Conservation (phyloP, 164 flowering plant species). For the Umbellularia californica region DNA sequence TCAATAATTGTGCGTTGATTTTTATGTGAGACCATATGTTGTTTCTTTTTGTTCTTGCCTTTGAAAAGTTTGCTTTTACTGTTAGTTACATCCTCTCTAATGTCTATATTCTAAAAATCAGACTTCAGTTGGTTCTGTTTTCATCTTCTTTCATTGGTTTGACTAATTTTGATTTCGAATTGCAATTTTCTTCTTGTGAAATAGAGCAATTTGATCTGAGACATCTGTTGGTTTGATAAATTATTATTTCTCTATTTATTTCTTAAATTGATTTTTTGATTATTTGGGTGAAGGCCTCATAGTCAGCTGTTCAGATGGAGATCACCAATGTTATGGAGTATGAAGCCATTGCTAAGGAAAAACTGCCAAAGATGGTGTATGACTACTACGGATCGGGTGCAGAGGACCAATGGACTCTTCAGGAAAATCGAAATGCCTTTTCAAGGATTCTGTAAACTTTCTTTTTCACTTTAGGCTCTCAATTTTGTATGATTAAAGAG, state of each 20-base stretch:
- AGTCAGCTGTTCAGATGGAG: conserved; percentile 34
- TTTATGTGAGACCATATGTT: background rate
- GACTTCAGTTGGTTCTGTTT: background rate
- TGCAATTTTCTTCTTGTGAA: background rate
- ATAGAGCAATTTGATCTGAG: background rate
- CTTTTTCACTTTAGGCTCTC: background rate
- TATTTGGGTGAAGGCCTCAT: background rate
- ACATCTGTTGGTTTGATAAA: background rate
- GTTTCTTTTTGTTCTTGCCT: background rate
- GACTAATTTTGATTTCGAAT: too few species aligned
- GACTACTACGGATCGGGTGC: conserved; percentile 96
- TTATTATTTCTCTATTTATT: background rate
- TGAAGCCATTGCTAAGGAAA: conserved; percentile 77
- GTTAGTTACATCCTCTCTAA: background rate
- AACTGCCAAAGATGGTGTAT: conserved; percentile 82
- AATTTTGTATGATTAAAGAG: background rate
- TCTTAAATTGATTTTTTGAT: background rate
- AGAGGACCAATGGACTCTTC: conserved; percentile 89
- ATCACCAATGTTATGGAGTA: conserved; percentile 73
- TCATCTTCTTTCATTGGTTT: background rate
- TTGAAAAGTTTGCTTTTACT: background rate
- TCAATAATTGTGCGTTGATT: background rate
- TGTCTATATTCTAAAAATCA: background rate
- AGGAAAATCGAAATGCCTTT: conserved; percentile 73
- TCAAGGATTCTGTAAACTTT: conserved; percentile 72